Percentiles rank a stretch among this genome's conserved stretches.
These are phyloP conservation scores for Stephanodiscus triporus DNA, from an alignment of 108 stramenopile genomes.

Conservation along the genomic window DNA sequence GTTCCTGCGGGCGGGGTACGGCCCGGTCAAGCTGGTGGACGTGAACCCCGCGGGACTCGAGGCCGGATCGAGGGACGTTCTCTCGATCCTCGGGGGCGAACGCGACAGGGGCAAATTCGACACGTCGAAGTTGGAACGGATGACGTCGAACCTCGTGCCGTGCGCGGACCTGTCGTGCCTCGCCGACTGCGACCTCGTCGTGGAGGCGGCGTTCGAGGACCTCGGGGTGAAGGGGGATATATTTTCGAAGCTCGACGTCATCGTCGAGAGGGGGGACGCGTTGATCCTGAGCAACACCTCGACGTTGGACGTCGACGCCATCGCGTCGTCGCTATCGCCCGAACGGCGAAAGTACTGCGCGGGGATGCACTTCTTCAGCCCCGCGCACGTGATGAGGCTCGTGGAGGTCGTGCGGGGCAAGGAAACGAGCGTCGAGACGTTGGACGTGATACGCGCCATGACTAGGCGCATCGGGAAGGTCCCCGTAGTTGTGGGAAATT, in stretches of 20 bases:
- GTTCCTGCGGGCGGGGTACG: conserved; percentile 87
- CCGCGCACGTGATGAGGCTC: conserved; percentile 94
- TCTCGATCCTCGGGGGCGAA: conserved; percentile 58
- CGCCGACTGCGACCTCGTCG: conserved; percentile 67
- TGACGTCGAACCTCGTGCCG: conserved; percentile 23
- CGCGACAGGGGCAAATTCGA: conserved; percentile 58
- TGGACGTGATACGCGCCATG: conserved; percentile 72
- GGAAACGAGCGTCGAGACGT: conserved; percentile 61
- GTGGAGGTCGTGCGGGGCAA: conserved; percentile 91
- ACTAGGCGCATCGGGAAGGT: conserved; percentile 91
- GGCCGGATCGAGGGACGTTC: conserved; percentile 66
- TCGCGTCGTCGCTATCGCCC: conserved; percentile 69
- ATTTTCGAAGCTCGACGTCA: conserved; percentile 81
- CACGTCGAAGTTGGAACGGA: conserved; percentile 34
- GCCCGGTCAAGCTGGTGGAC: conserved; percentile 87
- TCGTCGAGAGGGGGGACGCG: conserved; percentile 55
- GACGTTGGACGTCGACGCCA: conserved; percentile 93
- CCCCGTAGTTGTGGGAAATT: conserved; percentile 96
- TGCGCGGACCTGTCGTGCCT: conserved; percentile 58
- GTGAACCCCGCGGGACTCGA: conserved; percentile 69
- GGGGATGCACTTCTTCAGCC: conserved; percentile 98
- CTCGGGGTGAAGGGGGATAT: conserved; percentile 91
- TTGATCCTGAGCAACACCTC: conserved; percentile 86
- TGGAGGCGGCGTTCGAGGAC: conserved; percentile 98
- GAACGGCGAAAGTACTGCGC: conserved; percentile 72